Conservation (phyloP, 2,329 filamentous ascomycete species). For the Xylaria sp. region DNA sequence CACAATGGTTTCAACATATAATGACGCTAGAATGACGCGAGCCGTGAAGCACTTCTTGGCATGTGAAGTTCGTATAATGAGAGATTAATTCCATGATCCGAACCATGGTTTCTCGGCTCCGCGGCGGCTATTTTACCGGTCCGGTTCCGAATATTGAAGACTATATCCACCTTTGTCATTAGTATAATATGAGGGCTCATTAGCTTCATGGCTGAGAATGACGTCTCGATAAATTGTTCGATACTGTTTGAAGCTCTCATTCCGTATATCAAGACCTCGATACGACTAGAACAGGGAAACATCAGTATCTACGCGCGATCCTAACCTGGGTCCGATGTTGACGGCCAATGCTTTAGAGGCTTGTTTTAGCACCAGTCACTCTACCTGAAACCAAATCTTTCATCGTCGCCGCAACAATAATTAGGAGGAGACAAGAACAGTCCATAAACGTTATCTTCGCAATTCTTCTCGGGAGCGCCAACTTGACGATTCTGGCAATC, state of each 20-base stretch:
- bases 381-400: no score
- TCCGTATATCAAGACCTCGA: neutral
- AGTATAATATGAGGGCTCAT: neutral
- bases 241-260: neutral
- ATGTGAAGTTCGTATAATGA: conserved; percentile 8
- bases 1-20: neutral
- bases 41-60: neutral
- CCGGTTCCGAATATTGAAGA: conserved; percentile 4
- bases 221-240: neutral
- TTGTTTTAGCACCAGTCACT: no score
- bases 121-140: neutral
- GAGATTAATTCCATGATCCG: neutral
- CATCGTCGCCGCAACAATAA: no score
- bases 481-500: neutral
- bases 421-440: no score
- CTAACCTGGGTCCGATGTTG: no score
- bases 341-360: no score
- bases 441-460: no score
- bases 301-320: no score
- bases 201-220: neutral
- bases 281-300: neutral
- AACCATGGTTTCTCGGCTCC: neutral
- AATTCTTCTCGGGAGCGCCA: neutral
- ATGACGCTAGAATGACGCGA: neutral
- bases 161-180: neutral